phyloP scores from a whole-genome alignment of 192 early-diverging fungal genomes.

The Umbelopsis ramanniana region DNA sequence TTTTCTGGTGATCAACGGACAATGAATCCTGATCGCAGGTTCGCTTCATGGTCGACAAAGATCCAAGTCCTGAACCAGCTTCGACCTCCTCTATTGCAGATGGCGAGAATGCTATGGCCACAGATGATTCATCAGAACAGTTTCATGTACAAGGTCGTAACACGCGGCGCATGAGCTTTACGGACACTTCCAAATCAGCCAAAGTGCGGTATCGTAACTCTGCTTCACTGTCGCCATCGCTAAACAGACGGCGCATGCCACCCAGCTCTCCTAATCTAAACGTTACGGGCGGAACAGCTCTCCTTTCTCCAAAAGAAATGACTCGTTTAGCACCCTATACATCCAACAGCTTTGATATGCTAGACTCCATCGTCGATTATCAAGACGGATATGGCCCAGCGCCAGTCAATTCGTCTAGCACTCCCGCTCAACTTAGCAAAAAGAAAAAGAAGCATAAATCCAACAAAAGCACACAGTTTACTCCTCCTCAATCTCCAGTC shows the following conservation, averaged over 20 bases:
- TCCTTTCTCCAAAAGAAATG: not conserved
- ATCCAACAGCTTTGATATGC: slow-evolving; percentile 12
- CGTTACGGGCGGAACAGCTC: not conserved
- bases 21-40: not conserved
- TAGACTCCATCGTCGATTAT: not conserved
- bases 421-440: not conserved
- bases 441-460: slow-evolving; percentile 15
- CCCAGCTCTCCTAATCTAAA: not conserved
- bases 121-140: not conserved
- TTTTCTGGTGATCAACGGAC: not conserved
- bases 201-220: slow-evolving; percentile 2
- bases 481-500: not conserved
- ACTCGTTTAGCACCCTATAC: slow-evolving; percentile 2
- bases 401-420: not conserved
- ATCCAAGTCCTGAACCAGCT: not conserved
- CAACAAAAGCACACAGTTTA: slow-evolving; percentile 13
- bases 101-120: not conserved
- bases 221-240: slow-evolving; percentile 1
- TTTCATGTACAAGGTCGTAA: not conserved
- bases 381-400: not conserved
- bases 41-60: not conserved
- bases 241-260: not conserved
- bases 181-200: not conserved
- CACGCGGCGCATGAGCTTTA: not conserved
- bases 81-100: not conserved